These are phyloP conservation scores for Trichoderma simmonsii DNA, from an alignment of 2,329 filamentous ascomycete species.

Conservation along the genomic window DNA sequence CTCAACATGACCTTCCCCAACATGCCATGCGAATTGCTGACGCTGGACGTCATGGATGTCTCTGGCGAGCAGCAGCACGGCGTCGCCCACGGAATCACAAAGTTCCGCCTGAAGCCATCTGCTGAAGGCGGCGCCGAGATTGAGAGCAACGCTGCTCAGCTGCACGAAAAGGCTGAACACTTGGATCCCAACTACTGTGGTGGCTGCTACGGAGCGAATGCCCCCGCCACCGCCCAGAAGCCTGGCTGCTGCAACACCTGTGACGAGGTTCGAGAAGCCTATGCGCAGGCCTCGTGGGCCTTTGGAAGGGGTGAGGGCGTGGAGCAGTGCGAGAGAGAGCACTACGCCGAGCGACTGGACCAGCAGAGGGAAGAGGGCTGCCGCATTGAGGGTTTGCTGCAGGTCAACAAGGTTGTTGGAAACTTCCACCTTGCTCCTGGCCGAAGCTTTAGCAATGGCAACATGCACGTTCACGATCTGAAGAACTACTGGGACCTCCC, in stretches of 20 bases:
- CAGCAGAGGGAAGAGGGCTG: slow-evolving; percentile 89
- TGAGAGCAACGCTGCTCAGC: slow-evolving; percentile 63
- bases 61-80: slow-evolving; percentile 95
- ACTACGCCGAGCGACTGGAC: slow-evolving; percentile 86
- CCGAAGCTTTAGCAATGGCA: slow-evolving; percentile 91
- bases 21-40: slow-evolving; percentile 91
- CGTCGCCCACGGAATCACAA: slow-evolving; percentile 87
- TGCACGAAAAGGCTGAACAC: slow-evolving; percentile 67
- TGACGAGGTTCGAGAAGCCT: slow-evolving; percentile 93
- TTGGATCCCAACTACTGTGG: slow-evolving; percentile 92
- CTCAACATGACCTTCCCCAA: slow-evolving; percentile 95
- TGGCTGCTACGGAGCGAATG: slow-evolving; percentile 79
- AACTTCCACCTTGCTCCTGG: slow-evolving; percentile 99
- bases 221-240: slow-evolving; percentile 70
- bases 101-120: slow-evolving; percentile 74
- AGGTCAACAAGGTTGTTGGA: slow-evolving; percentile 96
- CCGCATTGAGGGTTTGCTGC: slow-evolving; percentile 84
- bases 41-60: slow-evolving; percentile 98
- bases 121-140: slow-evolving; percentile 74
- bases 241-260: slow-evolving; percentile 95
- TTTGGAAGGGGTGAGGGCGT: slow-evolving; percentile 90
- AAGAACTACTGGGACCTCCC: slow-evolving; percentile 87
- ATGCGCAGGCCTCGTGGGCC: slow-evolving; percentile 84
- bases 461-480: slow-evolving; percentile 96
- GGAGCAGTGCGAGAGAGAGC: slow-evolving; percentile 92